Base-by-base conservation (phyloP, 2,329 filamentous ascomycete genomes). In the Pyrenophora seminiperda region DNA sequence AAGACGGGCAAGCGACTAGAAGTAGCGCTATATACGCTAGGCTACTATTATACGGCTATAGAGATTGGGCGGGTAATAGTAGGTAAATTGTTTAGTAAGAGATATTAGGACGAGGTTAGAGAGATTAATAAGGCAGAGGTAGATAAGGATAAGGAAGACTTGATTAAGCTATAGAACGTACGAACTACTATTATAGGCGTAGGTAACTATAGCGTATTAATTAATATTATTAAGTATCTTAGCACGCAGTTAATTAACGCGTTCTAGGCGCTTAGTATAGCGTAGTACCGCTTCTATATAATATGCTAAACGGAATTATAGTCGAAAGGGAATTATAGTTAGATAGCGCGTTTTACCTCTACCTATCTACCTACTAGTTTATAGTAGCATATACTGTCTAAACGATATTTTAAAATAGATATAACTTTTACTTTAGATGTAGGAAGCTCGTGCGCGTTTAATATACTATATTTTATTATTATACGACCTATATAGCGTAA, bases 171-270 rank as follows among this genome's bases (percentile, higher is more conserved):
- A 41, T 20, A 57, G 58, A 56, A 52, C 57, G 13, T 45, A 27
- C 22, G 47, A 10, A 47, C 30, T 30, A 53, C 48, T n/a, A 37
- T 14, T 24, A 58, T 55, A 18, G 43, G 47, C 0, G 40, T 59
- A 7, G n/a, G 36, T 13, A 29, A 39, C 36, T 39, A 39, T 19
- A 39, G 36, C 20, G 36, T 39, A 52, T 48, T 51, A 57, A 45
- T 59, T 5, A 42, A 65, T 22, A 58, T 63, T 29, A 22, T 65
- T 0, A 59, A 61, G 53, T 41, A 64, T 55, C 50, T 64, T 6
- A 64, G 61, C 38, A 38, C 46, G 30, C 47, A 46, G 10, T 63
- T 30, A 7, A 61, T 64, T 30, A 30, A 64, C 5, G 49, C 46
- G 32, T 64, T 64, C 38, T 22, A 46, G 39, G 41, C 44, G 47